A percentile compares a stretch with the other conserved stretches of the same genome.
Evolutionary conservation across 176 grass and related monocot species (phyloP).

Genomic region (Tillandsia fasciculata): DNA sequence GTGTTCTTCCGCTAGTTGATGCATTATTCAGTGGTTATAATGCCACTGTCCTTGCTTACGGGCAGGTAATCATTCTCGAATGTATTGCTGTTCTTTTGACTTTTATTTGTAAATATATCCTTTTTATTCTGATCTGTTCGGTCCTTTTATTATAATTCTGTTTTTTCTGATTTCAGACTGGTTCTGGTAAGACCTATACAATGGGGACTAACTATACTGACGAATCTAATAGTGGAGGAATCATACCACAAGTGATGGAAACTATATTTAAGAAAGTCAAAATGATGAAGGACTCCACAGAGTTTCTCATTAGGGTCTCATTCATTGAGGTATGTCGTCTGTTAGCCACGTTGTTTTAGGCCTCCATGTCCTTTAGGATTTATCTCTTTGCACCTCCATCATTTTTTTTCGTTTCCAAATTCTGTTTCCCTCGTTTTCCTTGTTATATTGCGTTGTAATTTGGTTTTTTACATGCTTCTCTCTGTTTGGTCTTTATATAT

Average conservation of each 20-base stretch:
- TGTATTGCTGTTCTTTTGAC: too few species aligned
- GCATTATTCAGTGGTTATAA: conserved; percentile 82
- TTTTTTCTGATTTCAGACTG: conserved; percentile 51
- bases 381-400: background rate
- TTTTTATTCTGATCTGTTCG: background rate
- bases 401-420: background rate
- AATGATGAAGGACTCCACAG: conserved; percentile 35
- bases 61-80: conserved; percentile 42
- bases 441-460: background rate
- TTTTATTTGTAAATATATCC: background rate
- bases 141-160: conserved; percentile 9
- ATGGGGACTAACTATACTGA: conserved; percentile 89
- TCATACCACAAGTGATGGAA: conserved; percentile 95
- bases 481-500: background rate
- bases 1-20: conserved; percentile 56
- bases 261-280: conserved; percentile 79
- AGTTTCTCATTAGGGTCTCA: conserved; percentile 86
- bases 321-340: conserved; percentile 70
- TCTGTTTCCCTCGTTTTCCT: background rate
- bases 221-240: conserved; percentile 53
- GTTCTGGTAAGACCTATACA: conserved; percentile 94
- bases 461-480: background rate
- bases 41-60: conserved; percentile 90
- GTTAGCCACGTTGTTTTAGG: background rate
- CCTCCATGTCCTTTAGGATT: background rate